Evolutionary conservation across 1,284 basidiomycete genomes (phyloP).

Genomic region (Agroathelia rolfsii): DNA sequence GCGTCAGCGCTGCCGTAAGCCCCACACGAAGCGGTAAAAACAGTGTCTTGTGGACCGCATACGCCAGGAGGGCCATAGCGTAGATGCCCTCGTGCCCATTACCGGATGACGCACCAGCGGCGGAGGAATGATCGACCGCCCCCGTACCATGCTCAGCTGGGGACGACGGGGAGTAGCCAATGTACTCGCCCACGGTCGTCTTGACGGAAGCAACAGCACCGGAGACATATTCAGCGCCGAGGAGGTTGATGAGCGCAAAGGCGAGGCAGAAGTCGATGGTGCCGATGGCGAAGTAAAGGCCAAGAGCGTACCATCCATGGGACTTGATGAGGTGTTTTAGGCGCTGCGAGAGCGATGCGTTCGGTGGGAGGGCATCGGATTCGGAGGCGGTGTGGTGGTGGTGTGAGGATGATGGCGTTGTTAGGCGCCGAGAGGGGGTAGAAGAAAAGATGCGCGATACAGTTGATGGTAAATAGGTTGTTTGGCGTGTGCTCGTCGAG

Average conservation of each 20-base stretch:
- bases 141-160: constrained; percentile 58
- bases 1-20: constrained; percentile 82
- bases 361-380: constrained; percentile 31
- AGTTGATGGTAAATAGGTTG: too few relatives aligned
- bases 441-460: too few relatives aligned
- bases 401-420: constrained; percentile 11
- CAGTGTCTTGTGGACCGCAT: constrained; percentile 91
- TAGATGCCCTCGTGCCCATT: constrained; percentile 65
- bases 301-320: constrained; percentile 90
- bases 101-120: constrained; percentile 14
- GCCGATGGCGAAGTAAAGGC: constrained; percentile 70
- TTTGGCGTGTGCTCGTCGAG: too few relatives aligned
- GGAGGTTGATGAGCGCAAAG: constrained; percentile 76
- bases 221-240: constrained; percentile 87
- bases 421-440: too few relatives aligned
- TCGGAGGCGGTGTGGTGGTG: constrained; percentile 17
- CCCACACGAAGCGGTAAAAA: constrained; percentile 88
- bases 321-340: constrained; percentile 83
- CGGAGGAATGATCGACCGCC: constrained; percentile 35
- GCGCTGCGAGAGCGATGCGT: constrained; percentile 55
- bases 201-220: constrained; percentile 55
- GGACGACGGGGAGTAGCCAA: constrained; percentile 38
- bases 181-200: constrained; percentile 26
- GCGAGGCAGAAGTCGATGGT: constrained; percentile 74
- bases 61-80: constrained; percentile 89